Percentiles rank a stretch among this genome's conserved stretches.
Conservation (phyloP, 352 stramenopile genomes). For the Phytopythium ostracodes region DNA sequence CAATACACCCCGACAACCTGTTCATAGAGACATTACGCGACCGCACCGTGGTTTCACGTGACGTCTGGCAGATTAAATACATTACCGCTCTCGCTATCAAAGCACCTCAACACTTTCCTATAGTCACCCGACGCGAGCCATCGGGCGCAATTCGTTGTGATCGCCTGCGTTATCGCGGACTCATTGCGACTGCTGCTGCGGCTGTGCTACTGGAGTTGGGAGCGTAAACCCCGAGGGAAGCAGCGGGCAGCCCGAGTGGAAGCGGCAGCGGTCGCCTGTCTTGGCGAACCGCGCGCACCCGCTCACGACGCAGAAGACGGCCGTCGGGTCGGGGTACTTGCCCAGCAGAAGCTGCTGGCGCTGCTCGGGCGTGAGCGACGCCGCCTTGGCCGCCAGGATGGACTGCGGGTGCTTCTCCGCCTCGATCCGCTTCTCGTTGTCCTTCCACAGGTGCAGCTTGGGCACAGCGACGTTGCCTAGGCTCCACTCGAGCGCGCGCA, state of each 20-base stretch:
- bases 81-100: background rate
- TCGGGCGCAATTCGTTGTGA: no score
- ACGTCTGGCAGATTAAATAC: slow-evolving; percentile 3
- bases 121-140: no score
- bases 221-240: background rate
- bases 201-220: background rate
- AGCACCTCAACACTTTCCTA: background rate
- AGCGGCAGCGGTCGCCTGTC: slow-evolving; percentile 51
- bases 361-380: slow-evolving; percentile 6
- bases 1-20: no score
- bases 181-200: background rate
- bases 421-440: slow-evolving; percentile 47
- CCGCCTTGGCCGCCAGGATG: slow-evolving; percentile 3
- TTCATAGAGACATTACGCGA: no score
- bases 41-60: no score
- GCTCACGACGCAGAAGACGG: slow-evolving; percentile 38
- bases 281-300: slow-evolving; percentile 61
- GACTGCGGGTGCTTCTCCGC: slow-evolving; percentile 25
- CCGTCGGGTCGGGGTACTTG: slow-evolving; percentile 29
- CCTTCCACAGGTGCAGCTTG: slow-evolving; percentile 53
- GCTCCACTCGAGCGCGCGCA: slow-evolving; percentile 58
- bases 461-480: slow-evolving; percentile 48
- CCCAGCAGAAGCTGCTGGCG: slow-evolving; percentile 3
- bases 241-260: slow-evolving; percentile 31
- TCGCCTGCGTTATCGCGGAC: no score